Evolutionary conservation across 805 yeast genomes (phyloP), one percentile per base, ranked within the genome.

Genomic region (Blastobotrys peoriensis): DNA sequence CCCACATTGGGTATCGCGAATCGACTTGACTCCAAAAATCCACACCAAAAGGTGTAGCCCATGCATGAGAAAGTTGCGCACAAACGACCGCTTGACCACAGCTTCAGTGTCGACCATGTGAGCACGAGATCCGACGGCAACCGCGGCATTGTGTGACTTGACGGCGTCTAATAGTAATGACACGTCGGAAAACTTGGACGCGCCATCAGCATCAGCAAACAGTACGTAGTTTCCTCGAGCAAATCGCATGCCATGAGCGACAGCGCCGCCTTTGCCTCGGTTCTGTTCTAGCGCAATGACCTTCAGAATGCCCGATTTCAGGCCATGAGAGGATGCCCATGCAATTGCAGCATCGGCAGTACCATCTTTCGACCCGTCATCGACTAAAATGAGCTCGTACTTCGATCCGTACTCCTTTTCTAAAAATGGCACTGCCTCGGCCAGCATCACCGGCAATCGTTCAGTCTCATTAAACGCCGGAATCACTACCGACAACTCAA

Each of bases 161-260:
- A 83, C 68, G 9, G 68, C 64, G 2, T 57, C 59, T 8, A 78
- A 50, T 46, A 89, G 68, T 45, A 73, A 75, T 1, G 59, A 58
- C 20, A 84, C 69, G 62, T 89, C 96, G 20, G 75, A 57, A 60
- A 93, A 93, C 53, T 74, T 72, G 20, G 95, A 82, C 3, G 98
- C 98, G 27, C 98, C 98, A 65, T 93, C 98, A 1, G 98, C 98
- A 65, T 93, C 98, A 1, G 96, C 98, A 68, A 93, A 93, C 6
- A 93, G 72, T 8, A 79, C 77, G 55, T 75, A 81, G 45, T 71
- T 62, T 9, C 98, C 98, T 36, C 86, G 69, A 2, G 81, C 68
- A 56, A 78, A 79, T 55, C 81, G 75, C 62, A 93, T 66, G 4
- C 98, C 98, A 63, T 91, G 97, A 15, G 94, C 79, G 0, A 93